Evolutionary conservation across 164 flowering plant genomes (phyloP), one percentile per base, ranked within the genome.

Genomic region (Buxus sempervirens): DNA sequence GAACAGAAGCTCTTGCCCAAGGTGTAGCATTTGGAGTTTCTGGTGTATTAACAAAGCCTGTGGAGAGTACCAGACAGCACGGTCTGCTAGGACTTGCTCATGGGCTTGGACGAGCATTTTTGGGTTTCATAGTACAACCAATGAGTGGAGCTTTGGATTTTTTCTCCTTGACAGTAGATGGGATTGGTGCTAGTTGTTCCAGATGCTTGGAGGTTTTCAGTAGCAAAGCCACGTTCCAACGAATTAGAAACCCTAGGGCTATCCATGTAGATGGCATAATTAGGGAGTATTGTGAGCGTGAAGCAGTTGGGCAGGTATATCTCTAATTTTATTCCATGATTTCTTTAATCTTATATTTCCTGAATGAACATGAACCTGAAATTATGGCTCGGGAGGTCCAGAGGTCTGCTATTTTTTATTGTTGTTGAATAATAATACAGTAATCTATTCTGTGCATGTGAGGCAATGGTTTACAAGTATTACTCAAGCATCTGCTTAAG

Each of bases 1-100:
- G 99, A 72, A 89, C 98, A 56, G 99, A 95, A 82, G 99, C 99
- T 77, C 83, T 95, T 63, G 99, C 97, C 48, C 99, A 95, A 82
- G 98, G 99, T 67, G 70, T 95, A 79, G 99, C 94, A 61, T 95
- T 92, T 81, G 99, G 99, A 54, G 90, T 95, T 22, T 85, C 97
- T 60, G 99, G 99, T n/a, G 95, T 95, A 45, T 82, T 95, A 75
- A 90, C 72, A 67, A 95, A 93, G 77, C 99, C 99, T 49, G 82
- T 95, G 70, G 97, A 89, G 77, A 95, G 93, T 88, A 96, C 91
- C 60, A 84, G 95, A 73, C 88, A 92, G 73, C 76, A 90, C 82
- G 99, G 99, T 65, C 72, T 90, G 57, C 62, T 90, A 27, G 99
- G 99, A 72, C 79, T 95, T 78, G 99, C 93, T 60, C 88, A 88